Base-by-base conservation (phyloP, 768 basidiomycete species). In the Rhizopogon sp. region DNA sequence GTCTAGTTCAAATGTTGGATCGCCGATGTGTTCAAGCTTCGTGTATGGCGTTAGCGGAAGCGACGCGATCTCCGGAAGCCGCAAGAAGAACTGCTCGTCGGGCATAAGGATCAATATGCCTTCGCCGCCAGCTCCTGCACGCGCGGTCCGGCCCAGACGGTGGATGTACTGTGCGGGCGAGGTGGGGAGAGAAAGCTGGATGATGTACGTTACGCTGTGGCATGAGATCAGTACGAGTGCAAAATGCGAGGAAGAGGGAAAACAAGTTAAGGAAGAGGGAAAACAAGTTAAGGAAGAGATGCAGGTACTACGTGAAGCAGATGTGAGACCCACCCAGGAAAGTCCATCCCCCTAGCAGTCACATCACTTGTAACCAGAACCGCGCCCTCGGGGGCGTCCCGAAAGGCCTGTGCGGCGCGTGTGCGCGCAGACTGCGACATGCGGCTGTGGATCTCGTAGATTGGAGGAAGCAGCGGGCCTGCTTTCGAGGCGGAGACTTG, bases 121-220 rank as follows among this genome's bases (percentile, higher is more conserved):
- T 39, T 74, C 76, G 0, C 88, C 87, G 5, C 77, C 72, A 44
- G 81, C 72, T 5, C 88, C 88, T 0, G 88, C 88, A 43, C 88
- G 81, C 10, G 88, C 88, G 16, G 88, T 90, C 45, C 88, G 80
- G 13, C 88, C 88, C 6, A 90, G 83, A 20, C 88, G 80, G 62
- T 90, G 88, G 53, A 90, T 83, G 68, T 90, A 90, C 64, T 89
- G 87, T 62, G 89, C 88, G 25, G 82, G 76, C 53, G 83, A 79
- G 0, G 81, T 78, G 11, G 88, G 88, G 58, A 88, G 76, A 56
- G 84, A 84, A 53, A 83, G 66, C 63, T 87, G 85, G 6, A 85
- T 61, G 43, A 87, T 79, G 1, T 79, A 73, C 0, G 84, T 82
- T 6, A 87, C 82, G 16, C 80, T 80, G 59, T 28, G 50, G 35